These are phyloP conservation scores for Haplosporangium sp. DNA, from an alignment of 371 early-diverging fungal species.

Conservation along the genomic window DNA sequence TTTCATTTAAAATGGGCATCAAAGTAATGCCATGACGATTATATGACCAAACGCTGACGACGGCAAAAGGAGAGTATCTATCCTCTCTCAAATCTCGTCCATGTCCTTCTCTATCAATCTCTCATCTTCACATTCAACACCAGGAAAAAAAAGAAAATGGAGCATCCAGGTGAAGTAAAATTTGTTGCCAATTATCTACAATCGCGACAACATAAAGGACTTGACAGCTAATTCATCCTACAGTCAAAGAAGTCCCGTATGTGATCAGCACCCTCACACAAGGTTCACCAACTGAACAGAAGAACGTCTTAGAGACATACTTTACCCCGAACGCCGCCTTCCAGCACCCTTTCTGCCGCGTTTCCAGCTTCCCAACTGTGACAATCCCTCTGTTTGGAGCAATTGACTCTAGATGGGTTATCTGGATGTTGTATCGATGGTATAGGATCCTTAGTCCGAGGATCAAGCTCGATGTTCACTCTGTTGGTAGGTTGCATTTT, in stretches of 20 bases:
- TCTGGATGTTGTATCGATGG: slow-evolving; percentile 37
- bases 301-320: slow-evolving; percentile 15
- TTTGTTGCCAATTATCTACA: too few relatives aligned
- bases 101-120: too few relatives aligned
- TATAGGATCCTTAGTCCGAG: slow-evolving; percentile 18
- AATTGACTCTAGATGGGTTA: slow-evolving; percentile 26
- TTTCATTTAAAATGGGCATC: too few relatives aligned
- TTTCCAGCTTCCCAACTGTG: slow-evolving; percentile 13
- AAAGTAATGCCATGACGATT: too few relatives aligned
- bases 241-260: slow-evolving; percentile 16
- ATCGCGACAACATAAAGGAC: too few relatives aligned
- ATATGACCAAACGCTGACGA: too few relatives aligned
- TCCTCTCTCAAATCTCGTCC: too few relatives aligned
- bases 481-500: slow-evolving; percentile 14
- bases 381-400: slow-evolving; percentile 11
- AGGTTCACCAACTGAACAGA: slow-evolving; percentile 14
- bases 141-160: too few relatives aligned
- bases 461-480: slow-evolving; percentile 12
- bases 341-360: slow-evolving; percentile 23
- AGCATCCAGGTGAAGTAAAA: too few relatives aligned
- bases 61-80: too few relatives aligned
- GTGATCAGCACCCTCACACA: slow-evolving; percentile 22
- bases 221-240: too few relatives aligned
- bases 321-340: slow-evolving; percentile 13
- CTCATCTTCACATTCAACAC: too few relatives aligned